These are phyloP conservation scores for Coniophora puteana DNA, from an alignment of 1,284 basidiomycete species.

Conservation along the genomic window DNA sequence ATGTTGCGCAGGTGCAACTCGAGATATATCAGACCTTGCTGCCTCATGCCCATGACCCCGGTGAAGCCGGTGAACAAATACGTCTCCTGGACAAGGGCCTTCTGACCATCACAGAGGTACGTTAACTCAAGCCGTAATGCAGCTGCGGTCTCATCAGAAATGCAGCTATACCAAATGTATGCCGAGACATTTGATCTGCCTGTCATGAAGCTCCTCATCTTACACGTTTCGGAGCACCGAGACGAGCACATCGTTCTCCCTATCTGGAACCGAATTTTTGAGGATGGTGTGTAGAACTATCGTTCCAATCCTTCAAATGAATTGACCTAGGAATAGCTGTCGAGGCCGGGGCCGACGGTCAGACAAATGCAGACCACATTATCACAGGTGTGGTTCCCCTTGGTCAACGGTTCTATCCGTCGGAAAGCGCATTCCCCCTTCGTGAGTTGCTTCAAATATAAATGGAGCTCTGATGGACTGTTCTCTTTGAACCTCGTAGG, in stretches of 20 bases:
- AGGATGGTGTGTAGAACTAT: slow-evolving; percentile 52
- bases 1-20: slow-evolving; percentile 95
- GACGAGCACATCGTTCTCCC: slow-evolving; percentile 79
- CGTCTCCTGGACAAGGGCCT: slow-evolving; percentile 50
- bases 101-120: slow-evolving; percentile 70
- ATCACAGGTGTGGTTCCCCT: slow-evolving; percentile 64
- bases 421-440: slow-evolving; percentile 86
- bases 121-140: slow-evolving; percentile 14
- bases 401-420: slow-evolving; percentile 85
- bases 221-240: slow-evolving; percentile 91
- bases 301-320: slow-evolving; percentile 4
- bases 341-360: slow-evolving; percentile 44
- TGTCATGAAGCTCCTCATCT: slow-evolving; percentile 84
- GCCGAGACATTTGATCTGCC: slow-evolving; percentile 87
- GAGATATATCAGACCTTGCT: slow-evolving; percentile 75
- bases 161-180: slow-evolving; percentile 84
- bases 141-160: not conserved
- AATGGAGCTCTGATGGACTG: not conserved
- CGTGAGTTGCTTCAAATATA: slow-evolving; percentile 45
- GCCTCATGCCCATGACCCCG: slow-evolving; percentile 55
- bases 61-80: slow-evolving; percentile 53
- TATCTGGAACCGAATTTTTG: slow-evolving; percentile 88
- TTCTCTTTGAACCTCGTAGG: slow-evolving; percentile 38
- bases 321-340: slow-evolving; percentile 33
- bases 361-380: slow-evolving; percentile 58